Percentiles rank a stretch among this genome's conserved stretches.
Evolutionary conservation across 2,329 filamentous ascomycete genomes (phyloP).

Genomic region (Magnaporthiopsis poae): DNA sequence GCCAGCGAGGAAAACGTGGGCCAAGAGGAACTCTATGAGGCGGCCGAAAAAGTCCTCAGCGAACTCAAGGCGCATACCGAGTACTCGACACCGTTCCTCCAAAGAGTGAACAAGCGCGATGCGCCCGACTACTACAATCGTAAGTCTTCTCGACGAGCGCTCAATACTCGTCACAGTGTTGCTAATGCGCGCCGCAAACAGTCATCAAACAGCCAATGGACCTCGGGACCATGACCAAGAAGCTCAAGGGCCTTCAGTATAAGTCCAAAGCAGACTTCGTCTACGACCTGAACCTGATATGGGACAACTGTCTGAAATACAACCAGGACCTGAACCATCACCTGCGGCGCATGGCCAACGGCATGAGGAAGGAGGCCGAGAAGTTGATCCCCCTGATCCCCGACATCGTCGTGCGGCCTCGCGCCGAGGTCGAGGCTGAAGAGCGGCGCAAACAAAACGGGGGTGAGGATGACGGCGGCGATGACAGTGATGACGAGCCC

Average conservation of each 20-base stretch:
- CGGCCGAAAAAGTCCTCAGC: conserved; percentile 89
- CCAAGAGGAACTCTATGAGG: conserved; percentile 95
- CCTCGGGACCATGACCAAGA: conserved; percentile 95
- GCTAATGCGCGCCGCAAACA: not conserved
- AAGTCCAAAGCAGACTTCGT: conserved; percentile 93
- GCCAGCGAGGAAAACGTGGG: conserved; percentile 94
- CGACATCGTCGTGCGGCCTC: conserved; percentile 78
- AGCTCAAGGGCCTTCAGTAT: conserved; percentile 70
- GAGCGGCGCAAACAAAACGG: conserved; percentile 78
- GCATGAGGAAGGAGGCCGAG: conserved; percentile 95
- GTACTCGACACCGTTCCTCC: conserved; percentile 90
- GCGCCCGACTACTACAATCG: conserved; percentile 84
- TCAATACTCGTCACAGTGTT: not conserved
- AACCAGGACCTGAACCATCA: conserved; percentile 84
- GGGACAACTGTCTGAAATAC: conserved; percentile 93
- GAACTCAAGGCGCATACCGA: conserved; percentile 96
- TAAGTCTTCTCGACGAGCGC: not conserved
- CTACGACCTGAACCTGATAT: conserved; percentile 84
- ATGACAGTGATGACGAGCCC: conserved; percentile 92
- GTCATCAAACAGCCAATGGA: conserved; percentile 96
- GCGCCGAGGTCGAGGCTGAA: conserved; percentile 87
- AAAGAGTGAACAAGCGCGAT: conserved; percentile 91
- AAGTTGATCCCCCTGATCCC: conserved; percentile 92
- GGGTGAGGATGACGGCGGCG: conserved; percentile 68
- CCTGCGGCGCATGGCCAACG: conserved; percentile 81